Conservation (phyloP, 2,329 filamentous ascomycete species). For the Hirsutella rhossiliensis region DNA sequence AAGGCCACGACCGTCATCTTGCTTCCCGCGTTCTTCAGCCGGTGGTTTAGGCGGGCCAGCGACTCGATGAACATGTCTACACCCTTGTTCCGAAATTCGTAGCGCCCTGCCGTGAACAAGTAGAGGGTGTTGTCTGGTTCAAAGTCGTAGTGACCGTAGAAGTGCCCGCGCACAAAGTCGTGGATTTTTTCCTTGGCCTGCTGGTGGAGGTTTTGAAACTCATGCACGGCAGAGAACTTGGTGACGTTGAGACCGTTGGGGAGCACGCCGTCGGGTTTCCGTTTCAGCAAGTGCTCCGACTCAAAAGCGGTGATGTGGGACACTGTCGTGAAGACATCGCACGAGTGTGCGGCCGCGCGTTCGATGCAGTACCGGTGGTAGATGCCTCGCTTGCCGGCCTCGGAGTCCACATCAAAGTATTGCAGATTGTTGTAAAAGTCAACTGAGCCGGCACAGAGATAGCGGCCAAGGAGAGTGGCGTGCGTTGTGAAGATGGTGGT, state of each 20-base stretch:
- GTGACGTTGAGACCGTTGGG: conserved; percentile 95
- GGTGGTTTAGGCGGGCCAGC: conserved; percentile 85
- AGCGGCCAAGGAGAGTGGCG: conserved; percentile 86
- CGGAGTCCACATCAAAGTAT: conserved; percentile 89
- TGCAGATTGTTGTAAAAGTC: conserved; percentile 99
- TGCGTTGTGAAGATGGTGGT: conserved; percentile 99
- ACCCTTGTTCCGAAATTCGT: conserved; percentile 97
- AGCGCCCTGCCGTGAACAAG: conserved; percentile 92
- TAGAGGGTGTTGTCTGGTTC: conserved; percentile 94
- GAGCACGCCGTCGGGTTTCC: conserved; percentile 91
- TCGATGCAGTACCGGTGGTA: conserved; percentile 99
- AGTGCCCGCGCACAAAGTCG: conserved; percentile 95
- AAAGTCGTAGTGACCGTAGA: conserved; percentile 97
- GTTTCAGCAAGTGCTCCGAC: conserved; percentile 92
- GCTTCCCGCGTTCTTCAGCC: conserved; percentile 71
- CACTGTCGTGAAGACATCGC: conserved; percentile 96
- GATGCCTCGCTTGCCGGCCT: conserved; percentile 95
- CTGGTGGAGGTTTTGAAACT: conserved; percentile 97
- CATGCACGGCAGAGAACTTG: conserved; percentile 95
- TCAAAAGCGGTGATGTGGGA: conserved; percentile 98
- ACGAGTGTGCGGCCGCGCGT: conserved; percentile 78
- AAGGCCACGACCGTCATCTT: conserved; percentile 95
- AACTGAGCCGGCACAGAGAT: conserved; percentile 92
- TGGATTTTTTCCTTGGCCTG: conserved; percentile 96
- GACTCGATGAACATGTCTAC: conserved; percentile 99